Conservation (phyloP, 768 basidiomycete species). For the Suillus subalutaceus region DNA sequence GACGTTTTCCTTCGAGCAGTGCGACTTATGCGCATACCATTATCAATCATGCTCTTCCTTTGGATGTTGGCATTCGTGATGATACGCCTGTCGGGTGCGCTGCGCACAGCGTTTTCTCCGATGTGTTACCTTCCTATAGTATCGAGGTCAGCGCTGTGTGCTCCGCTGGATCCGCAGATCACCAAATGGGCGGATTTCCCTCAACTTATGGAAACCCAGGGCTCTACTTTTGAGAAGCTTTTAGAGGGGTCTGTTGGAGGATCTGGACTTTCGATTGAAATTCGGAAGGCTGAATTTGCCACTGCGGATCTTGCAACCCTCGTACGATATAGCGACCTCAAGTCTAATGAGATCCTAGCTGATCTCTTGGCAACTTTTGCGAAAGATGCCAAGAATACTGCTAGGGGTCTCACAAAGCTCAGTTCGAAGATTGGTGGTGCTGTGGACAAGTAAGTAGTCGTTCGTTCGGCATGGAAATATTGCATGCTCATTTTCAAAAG, state of each 20-base stretch:
- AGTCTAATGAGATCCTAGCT: constrained; percentile 59
- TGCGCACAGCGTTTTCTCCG: constrained; percentile 56
- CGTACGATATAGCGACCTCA: constrained; percentile 64
- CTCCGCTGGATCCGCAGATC: constrained; percentile 9
- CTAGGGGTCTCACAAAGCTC: constrained; percentile 61
- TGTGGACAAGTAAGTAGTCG: constrained; percentile 64
- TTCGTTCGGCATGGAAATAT: neutral
- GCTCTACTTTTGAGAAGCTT: constrained; percentile 62
- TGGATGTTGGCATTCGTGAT: constrained; percentile 52
- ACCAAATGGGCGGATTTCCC: constrained; percentile 64
- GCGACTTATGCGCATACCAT: constrained; percentile 54
- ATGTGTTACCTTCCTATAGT: constrained; percentile 66
- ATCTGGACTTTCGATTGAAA: constrained; percentile 61
- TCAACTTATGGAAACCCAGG: constrained; percentile 59
- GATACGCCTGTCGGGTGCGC: constrained; percentile 40
- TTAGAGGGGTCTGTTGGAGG: constrained; percentile 61
- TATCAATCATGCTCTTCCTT: constrained; percentile 55
- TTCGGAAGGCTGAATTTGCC: constrained; percentile 80
- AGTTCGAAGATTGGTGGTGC: constrained; percentile 71
- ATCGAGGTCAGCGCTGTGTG: constrained; percentile 50
- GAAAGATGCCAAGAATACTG: constrained; percentile 60
- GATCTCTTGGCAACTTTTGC: constrained; percentile 56
- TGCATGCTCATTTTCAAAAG: constrained; percentile 1
- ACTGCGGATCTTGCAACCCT: constrained; percentile 66
- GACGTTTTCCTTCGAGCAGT: constrained; percentile 53